phyloP scores from a whole-genome alignment of 2,329 filamentous ascomycete species.

The Aspergillus puulaauensis region DNA sequence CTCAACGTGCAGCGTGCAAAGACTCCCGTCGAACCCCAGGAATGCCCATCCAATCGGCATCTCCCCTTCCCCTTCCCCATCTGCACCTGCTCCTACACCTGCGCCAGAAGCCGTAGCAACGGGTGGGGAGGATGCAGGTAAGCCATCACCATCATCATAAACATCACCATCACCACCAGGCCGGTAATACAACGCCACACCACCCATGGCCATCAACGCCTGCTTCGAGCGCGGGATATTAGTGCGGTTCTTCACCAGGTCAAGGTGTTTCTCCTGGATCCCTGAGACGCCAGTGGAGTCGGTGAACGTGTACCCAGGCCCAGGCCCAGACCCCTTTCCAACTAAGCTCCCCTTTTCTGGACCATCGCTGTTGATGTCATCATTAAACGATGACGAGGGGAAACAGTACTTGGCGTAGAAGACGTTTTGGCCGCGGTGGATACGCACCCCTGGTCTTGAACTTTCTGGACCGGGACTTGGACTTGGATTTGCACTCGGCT shows the following conservation, averaged over 20 bases:
- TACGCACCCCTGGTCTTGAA: background rate
- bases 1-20: constrained; percentile 2
- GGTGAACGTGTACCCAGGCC: constrained; percentile 29
- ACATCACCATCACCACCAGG: background rate
- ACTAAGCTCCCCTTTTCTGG: background rate
- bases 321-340: background rate
- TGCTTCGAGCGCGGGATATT: constrained; percentile 37
- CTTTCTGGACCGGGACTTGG: too few relatives aligned
- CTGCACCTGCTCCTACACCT: background rate
- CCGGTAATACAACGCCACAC: constrained; percentile 34
- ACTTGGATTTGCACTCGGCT: too few relatives aligned
- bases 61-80: background rate
- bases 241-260: constrained; percentile 40
- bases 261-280: constrained; percentile 30
- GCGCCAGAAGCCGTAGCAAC: too few relatives aligned
- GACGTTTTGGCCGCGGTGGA: constrained; percentile 1
- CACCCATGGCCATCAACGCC: constrained; percentile 32
- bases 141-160: background rate
- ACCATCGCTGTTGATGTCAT: too few relatives aligned
- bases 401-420: constrained; percentile 8
- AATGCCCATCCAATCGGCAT: constrained; percentile 4
- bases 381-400: background rate
- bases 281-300: constrained; percentile 26
- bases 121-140: background rate
- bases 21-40: background rate